Percentiles rank a stretch among this genome's conserved stretches.
Evolutionary conservation across 345 rosid species (phyloP).

Genomic region (Gossypium longicalyx): DNA sequence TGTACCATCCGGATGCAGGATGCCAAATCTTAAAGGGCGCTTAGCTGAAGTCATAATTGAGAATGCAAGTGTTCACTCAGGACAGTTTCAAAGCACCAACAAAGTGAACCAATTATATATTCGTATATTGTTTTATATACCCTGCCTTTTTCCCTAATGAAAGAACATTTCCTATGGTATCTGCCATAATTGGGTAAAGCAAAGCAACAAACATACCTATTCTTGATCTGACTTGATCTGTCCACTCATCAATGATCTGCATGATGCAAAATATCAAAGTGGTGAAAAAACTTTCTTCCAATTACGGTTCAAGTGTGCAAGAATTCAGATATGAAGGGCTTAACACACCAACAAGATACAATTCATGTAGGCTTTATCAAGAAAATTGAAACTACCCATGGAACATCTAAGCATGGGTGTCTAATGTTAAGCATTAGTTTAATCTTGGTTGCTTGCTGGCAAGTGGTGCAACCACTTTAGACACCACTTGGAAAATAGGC

Average conservation of each 20-base stretch:
- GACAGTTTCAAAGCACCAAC: not conserved
- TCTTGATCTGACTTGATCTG: slow-evolving; percentile 64
- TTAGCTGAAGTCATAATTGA: not conserved
- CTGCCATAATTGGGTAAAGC: not conserved
- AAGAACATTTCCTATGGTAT: not conserved
- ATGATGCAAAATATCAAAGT: not conserved
- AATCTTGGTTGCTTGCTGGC: slow-evolving; percentile 54
- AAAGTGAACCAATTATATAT: not conserved
- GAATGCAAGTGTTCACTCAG: not conserved
- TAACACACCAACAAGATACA: not conserved
- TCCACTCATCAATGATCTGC: slow-evolving; percentile 90
- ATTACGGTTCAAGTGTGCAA: not conserved
- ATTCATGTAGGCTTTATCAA: slow-evolving; percentile 17
- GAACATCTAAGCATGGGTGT: slow-evolving; percentile 16
- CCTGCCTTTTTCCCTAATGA: not conserved
- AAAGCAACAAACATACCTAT: slow-evolving; percentile 37
- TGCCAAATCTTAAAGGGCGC: not conserved
- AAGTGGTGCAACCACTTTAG: slow-evolving; percentile 39
- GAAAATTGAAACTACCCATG: slow-evolving; percentile 19
- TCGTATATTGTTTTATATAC: not conserved
- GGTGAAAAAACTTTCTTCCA: slow-evolving; percentile 10
- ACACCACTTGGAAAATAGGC: slow-evolving; percentile 47
- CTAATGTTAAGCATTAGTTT: slow-evolving; percentile 7
- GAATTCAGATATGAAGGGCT: not conserved
- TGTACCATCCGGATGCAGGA: not conserved